A percentile compares a stretch with the other conserved stretches of the same genome.
These are phyloP conservation scores for Yarrowia keelungensis DNA, from an alignment of 805 yeast species.

Conservation along the genomic window DNA sequence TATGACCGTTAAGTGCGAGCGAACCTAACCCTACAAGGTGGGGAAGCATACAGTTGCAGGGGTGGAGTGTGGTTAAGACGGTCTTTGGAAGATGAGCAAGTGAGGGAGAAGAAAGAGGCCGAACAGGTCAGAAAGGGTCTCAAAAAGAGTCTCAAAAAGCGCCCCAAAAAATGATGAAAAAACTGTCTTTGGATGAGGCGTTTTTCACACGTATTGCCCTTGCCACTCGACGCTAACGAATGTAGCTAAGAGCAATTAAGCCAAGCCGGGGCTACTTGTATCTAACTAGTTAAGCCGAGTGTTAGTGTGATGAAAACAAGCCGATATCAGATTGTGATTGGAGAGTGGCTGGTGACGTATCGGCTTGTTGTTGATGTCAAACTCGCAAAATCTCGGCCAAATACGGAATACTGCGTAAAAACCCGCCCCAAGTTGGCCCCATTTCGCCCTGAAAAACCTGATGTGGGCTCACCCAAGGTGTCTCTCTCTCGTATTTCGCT, in stretches of 20 bases:
- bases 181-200: no score
- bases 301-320: background rate
- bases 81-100: background rate
- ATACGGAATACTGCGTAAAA: background rate
- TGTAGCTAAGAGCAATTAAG: no score
- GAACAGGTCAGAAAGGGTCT: background rate
- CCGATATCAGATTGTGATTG: background rate
- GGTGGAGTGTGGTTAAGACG: slow-evolving; percentile 12
- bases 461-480: background rate
- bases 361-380: background rate
- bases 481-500: slow-evolving; percentile 11
- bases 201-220: no score
- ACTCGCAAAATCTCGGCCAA: background rate
- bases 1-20: background rate
- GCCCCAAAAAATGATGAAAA: no score
- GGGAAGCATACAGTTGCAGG: slow-evolving; percentile 15
- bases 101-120: background rate
- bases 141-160: background rate
- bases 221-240: no score
- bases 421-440: no score
- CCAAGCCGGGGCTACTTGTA: no score
- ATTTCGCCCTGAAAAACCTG: background rate
- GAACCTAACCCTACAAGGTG: slow-evolving; percentile 22
- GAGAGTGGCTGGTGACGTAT: background rate
- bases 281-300: background rate